Base-by-base conservation (phyloP, 148 eudicot genomes). In the Vaccinium myrtillus region DNA sequence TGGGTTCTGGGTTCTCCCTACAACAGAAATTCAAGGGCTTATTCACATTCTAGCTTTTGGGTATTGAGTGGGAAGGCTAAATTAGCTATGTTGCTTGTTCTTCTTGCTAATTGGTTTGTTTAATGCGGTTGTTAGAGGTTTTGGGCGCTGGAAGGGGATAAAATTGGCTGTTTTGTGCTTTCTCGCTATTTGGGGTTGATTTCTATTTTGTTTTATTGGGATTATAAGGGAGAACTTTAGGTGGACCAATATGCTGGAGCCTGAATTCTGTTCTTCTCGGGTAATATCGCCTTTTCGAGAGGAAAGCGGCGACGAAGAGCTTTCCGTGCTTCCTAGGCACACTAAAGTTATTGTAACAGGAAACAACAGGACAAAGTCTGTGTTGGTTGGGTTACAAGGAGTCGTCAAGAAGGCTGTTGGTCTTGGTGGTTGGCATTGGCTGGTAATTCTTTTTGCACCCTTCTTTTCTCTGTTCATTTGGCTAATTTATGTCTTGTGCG, bases 361-460 rank as follows among this genome's bases (percentile, higher is more conserved):
- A 32, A 96, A 96, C 83, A 96, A 96, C 84, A 88, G 99, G 87
- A 96, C 99, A 50, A 96, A 96, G 88, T 94, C 98, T 39, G 99
- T 96, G 39, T 92, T 96, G 90, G 98, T 96, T 32, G 99, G 99
- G 32, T 86, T 96, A 56, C 99, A 96, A 92, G 99, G 99, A 36
- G 98, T 96, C 78, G 99, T 96, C 65, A 96, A 96, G 93, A 96
- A 96, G 85, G 99, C 99, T 88, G 98, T 94, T 85, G 98, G 98
- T 81, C 99, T 96, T 92, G 99, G 99, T 84, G 99, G 99, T 70
- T 94, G 99, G 99, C 99, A 96, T 91, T 96, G 99, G 99, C 98
- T 96, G 98, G 99, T 96, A 94, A 30, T 74, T 19, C 53, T 75
- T n/a, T 50, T 50, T 21, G 39, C 73, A 46, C 19, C 61, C 49